These are phyloP conservation scores for Apiospora saccharicola DNA, from an alignment of 2,329 filamentous ascomycete genomes.

Conservation along the genomic window DNA sequence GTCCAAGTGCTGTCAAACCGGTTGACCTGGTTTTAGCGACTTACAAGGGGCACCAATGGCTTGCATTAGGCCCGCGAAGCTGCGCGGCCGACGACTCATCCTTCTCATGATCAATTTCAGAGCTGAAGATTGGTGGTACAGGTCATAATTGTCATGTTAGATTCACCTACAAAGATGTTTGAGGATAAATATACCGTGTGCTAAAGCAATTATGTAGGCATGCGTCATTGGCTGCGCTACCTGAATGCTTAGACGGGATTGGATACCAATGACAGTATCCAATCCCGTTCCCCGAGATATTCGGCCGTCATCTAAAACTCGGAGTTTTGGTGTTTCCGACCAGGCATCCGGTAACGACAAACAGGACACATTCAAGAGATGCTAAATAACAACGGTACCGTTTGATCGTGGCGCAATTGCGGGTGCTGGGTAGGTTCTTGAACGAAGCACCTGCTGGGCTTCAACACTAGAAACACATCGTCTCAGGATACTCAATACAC, in stretches of 20 bases:
- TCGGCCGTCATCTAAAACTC: not conserved
- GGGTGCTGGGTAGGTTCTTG: not conserved
- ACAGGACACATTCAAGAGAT: too few relatives aligned
- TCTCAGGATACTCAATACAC: not conserved
- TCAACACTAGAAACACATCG: not conserved
- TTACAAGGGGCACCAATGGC: not conserved
- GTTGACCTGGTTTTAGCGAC: not conserved
- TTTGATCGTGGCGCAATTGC: not conserved
- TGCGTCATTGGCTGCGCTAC: not conserved
- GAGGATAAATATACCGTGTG: not conserved
- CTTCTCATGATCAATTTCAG: conserved; percentile 7
- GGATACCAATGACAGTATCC: not conserved
- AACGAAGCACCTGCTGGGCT: not conserved
- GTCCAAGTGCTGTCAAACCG: not conserved
- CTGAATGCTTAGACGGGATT: not conserved
- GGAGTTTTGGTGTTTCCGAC: too few relatives aligned
- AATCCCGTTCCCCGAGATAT: not conserved
- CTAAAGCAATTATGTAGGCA: not conserved
- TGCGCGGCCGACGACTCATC: conserved; percentile 13
- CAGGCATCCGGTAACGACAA: not conserved
- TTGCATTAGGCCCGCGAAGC: conserved; percentile 14
- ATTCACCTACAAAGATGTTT: not conserved
- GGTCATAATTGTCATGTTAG: not conserved
- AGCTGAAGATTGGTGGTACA: not conserved
- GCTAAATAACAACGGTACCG: too few relatives aligned